A percentile compares a stretch with the other conserved stretches of the same genome.
These are phyloP conservation scores for Fusarium globosum DNA, from an alignment of 2,329 filamentous ascomycete genomes.

Conservation along the genomic window DNA sequence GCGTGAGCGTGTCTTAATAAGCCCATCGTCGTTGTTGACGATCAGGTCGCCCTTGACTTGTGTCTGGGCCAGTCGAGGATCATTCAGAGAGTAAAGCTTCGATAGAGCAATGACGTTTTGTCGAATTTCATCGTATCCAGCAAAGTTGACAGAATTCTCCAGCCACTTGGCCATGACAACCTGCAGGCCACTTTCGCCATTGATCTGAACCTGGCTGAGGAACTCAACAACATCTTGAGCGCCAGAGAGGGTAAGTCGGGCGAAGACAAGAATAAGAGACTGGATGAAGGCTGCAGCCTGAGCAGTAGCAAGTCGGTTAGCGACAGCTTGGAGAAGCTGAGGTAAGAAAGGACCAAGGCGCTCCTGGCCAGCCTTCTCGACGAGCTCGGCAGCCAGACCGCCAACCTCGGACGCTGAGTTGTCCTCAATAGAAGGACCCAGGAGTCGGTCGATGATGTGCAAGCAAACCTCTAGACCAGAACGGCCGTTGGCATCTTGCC, in stretches of 20 bases:
- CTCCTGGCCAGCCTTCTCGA: conserved; percentile 94
- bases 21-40: conserved; percentile 75
- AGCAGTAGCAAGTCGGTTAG: conserved; percentile 83
- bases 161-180: conserved; percentile 95
- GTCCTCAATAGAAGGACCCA: conserved; percentile 87
- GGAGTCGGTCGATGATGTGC: conserved; percentile 89
- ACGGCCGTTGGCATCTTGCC: conserved; percentile 82
- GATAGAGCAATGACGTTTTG: conserved; percentile 96
- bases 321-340: conserved; percentile 89
- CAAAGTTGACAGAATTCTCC: conserved; percentile 96
- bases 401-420: conserved; percentile 96
- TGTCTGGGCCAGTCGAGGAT: conserved; percentile 80
- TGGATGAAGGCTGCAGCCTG: conserved; percentile 92
- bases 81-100: conserved; percentile 89
- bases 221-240: conserved; percentile 93
- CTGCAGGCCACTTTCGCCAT: conserved; percentile 82
- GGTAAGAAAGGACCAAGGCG: conserved; percentile 89
- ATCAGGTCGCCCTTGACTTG: conserved; percentile 94
- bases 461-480: conserved; percentile 89
- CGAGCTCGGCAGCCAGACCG: conserved; percentile 90
- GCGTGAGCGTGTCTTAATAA: conserved; percentile 94
- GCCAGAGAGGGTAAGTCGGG: conserved; percentile 84
- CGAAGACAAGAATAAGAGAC: conserved; percentile 94
- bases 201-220: conserved; percentile 84
- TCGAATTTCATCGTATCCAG: conserved; percentile 97